Percentiles rank a stretch among this genome's conserved stretches.
These are phyloP conservation scores for Pyricularia sp. DNA, from an alignment of 2,329 filamentous ascomycete genomes.

Conservation along the genomic window DNA sequence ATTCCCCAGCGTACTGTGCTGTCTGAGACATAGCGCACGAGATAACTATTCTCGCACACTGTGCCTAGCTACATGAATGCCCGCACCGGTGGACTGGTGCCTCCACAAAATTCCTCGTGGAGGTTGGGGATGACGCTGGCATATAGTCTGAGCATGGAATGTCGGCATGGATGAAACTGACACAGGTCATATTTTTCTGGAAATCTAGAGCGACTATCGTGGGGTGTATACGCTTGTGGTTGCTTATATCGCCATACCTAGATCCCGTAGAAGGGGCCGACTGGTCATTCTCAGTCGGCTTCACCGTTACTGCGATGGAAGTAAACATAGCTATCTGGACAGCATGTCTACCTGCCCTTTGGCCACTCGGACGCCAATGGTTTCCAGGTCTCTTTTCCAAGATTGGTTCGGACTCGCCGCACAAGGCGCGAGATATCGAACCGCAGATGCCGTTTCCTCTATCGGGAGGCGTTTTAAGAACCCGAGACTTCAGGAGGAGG, in stretches of 20 bases:
- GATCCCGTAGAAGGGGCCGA: not conserved
- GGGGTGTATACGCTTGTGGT: not conserved
- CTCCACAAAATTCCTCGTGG: no score
- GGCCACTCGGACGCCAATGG: not conserved
- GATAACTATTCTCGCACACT: not conserved
- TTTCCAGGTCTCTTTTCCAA: not conserved
- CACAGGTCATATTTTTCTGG: not conserved
- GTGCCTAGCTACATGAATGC: not conserved
- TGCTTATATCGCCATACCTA: not conserved
- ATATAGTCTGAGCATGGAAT: not conserved
- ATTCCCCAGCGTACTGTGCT: not conserved
- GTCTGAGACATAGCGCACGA: not conserved
- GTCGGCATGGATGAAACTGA: not conserved
- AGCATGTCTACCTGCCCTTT: not conserved
- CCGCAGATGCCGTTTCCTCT: not conserved
- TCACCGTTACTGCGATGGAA: not conserved
- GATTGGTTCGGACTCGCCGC: not conserved
- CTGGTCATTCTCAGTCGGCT: not conserved
- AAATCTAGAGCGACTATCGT: not conserved
- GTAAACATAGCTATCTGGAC: not conserved
- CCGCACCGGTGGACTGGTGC: no score
- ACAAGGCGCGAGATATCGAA: not conserved
- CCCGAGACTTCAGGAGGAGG: not conserved
- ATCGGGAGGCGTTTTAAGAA: not conserved
- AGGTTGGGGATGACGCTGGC: no score